Conservation (phyloP, 2,329 filamentous ascomycete genomes). For the Diaporthe ampelina region DNA sequence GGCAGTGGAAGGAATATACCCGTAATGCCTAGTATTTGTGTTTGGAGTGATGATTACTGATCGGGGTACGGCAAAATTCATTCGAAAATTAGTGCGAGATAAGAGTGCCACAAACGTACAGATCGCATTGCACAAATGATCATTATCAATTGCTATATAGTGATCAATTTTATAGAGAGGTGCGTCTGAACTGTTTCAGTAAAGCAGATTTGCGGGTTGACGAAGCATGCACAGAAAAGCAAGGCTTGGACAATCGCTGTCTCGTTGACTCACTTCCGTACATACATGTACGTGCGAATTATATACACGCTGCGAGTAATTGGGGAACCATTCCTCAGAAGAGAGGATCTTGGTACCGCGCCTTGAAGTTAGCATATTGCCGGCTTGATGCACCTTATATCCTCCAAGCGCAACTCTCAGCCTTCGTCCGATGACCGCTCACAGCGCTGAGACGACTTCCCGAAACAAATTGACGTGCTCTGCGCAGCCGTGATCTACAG, state of each 20-base stretch:
- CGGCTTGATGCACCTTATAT: neutral
- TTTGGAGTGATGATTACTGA: too few relatives aligned
- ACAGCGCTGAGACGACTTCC: constrained; percentile 17
- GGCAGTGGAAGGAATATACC: neutral
- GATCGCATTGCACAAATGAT: neutral
- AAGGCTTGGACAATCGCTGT: neutral
- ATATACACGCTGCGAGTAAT: too few relatives aligned
- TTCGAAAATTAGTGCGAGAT: neutral
- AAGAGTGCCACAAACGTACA: neutral
- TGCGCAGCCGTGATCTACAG: constrained; percentile 5
- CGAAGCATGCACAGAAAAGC: too few relatives aligned
- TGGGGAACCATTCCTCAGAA: too few relatives aligned
- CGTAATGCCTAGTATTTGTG: too few relatives aligned
- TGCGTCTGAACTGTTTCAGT: too few relatives aligned
- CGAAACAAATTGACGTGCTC: constrained; percentile 5
- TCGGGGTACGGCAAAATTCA: neutral
- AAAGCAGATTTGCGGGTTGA: neutral
- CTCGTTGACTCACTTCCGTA: too few relatives aligned
- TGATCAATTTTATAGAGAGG: neutral
- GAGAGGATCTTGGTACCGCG: neutral
- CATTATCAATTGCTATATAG: too few relatives aligned
- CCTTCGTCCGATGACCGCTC: constrained; percentile 10
- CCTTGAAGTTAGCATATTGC: neutral
- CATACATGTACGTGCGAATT: too few relatives aligned
- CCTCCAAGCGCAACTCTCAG: neutral